A percentile compares a stretch with the other conserved stretches of the same genome.
phyloP scores from a whole-genome alignment of 192 early-diverging fungal species.

The Gaertneriomyces sp. region DNA sequence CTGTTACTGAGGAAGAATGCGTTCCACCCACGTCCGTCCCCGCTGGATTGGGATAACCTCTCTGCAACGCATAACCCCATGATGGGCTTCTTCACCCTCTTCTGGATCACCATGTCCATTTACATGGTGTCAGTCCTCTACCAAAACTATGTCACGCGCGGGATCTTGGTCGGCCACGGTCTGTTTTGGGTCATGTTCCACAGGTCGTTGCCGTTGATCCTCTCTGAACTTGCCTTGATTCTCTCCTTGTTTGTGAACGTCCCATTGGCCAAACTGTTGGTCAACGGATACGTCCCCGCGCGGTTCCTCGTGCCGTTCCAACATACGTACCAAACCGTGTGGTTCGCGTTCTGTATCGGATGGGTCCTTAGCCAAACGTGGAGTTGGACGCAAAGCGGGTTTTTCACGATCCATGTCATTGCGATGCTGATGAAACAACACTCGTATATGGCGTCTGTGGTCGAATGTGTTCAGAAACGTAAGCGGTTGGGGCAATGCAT shows the following conservation, averaged over 20 bases:
- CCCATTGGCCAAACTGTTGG: constrained; percentile 54
- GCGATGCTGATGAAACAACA: constrained; percentile 96
- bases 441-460: constrained; percentile 84
- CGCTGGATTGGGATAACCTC: constrained; percentile 35
- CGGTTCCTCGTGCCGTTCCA: constrained; percentile 54
- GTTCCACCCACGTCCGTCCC: constrained; percentile 33
- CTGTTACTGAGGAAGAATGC: constrained; percentile 15
- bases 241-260: constrained; percentile 61
- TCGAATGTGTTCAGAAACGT: constrained; percentile 49
- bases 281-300: constrained; percentile 44
- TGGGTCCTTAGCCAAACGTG: constrained; percentile 51
- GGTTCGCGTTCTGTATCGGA: constrained; percentile 32
- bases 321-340: constrained; percentile 40
- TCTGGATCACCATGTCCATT: constrained; percentile 76
- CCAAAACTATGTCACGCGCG: constrained; percentile 53
- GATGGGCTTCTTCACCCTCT: constrained; percentile 77
- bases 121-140: constrained; percentile 63
- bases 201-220: constrained; percentile 60
- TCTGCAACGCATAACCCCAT: constrained; percentile 33
- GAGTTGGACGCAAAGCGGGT: constrained; percentile 84
- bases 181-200: constrained; percentile 56
- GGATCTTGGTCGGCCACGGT: constrained; percentile 44
- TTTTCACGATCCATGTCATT: constrained; percentile 80
- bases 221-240: constrained; percentile 72
- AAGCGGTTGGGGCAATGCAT: constrained; percentile 1